These are phyloP conservation scores for Nannizziopsis arthrosporioides DNA, from an alignment of 2,329 filamentous ascomycete species.

Conservation along the genomic window DNA sequence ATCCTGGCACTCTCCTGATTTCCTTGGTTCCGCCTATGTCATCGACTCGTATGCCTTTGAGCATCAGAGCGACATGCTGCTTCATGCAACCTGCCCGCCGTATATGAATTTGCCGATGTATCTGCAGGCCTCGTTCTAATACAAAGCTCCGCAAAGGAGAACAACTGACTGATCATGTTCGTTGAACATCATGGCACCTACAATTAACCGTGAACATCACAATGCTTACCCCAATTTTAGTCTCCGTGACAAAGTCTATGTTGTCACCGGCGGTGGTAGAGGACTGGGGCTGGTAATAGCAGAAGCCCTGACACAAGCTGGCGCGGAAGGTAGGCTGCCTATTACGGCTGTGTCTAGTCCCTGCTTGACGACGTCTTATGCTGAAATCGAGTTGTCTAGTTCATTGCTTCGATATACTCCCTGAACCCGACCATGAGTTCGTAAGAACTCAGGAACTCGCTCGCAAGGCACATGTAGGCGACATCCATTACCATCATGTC, in stretches of 20 bases:
- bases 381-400: conserved; percentile 23
- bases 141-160: too few relatives aligned
- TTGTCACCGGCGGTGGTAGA: conserved; percentile 35
- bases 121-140: too few relatives aligned
- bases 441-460: conserved; percentile 22
- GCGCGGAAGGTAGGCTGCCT: conserved; percentile 32
- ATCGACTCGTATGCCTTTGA: not conserved
- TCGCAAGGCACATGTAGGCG: conserved; percentile 26
- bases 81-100: too few relatives aligned
- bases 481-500: conserved; percentile 37
- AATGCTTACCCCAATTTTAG: conserved; percentile 38
- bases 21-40: conserved; percentile 4
- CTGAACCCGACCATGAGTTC: conserved; percentile 37
- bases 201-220: conserved; percentile 6
- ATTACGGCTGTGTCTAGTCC: not conserved
- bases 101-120: too few relatives aligned
- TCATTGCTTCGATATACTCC: conserved; percentile 38
- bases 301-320: conserved; percentile 38
- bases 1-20: not conserved
- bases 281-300: conserved; percentile 37
- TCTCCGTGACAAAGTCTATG: conserved; percentile 31
- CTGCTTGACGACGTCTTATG: not conserved
- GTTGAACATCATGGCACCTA: not conserved
- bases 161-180: too few relatives aligned
- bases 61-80: too few relatives aligned